Conservation (phyloP, 2,329 filamentous ascomycete genomes). For the Thielaviopsis populi region DNA sequence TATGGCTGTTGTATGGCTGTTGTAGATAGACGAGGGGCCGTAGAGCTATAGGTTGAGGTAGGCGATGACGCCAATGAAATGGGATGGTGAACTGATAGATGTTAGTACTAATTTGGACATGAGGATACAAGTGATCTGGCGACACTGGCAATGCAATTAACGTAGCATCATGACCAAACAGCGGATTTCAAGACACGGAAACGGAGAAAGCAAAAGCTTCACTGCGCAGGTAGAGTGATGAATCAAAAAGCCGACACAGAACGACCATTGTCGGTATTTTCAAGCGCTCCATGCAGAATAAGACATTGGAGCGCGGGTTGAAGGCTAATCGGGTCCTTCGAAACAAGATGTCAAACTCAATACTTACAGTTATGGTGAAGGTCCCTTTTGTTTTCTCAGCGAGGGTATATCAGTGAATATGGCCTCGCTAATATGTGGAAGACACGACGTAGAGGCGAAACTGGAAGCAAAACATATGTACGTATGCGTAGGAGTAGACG, state of each 20-base stretch:
- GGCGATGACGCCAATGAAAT: not conserved
- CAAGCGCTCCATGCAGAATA: not conserved
- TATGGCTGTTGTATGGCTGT: slow-evolving; percentile 6
- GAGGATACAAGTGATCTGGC: not conserved
- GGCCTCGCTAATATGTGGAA: not conserved
- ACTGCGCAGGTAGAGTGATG: not conserved
- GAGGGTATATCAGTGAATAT: not conserved
- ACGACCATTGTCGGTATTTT: not conserved
- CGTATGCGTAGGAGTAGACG: too few relatives aligned
- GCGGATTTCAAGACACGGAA: not conserved
- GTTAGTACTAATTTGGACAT: not conserved
- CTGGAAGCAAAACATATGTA: too few relatives aligned
- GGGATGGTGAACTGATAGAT: not conserved
- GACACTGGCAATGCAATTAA: not conserved
- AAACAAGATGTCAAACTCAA: not conserved
- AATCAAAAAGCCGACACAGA: not conserved
- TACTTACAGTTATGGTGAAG: not conserved
- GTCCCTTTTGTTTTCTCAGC: not conserved
- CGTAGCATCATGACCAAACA: not conserved
- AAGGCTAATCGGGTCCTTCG: not conserved
- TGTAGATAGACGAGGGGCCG: not conserved
- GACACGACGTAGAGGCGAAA: not conserved
- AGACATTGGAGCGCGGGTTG: not conserved
- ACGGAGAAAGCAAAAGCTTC: not conserved
- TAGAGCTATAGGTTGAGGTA: not conserved